Base-by-base conservation (phyloP, 345 rosid species). In the Acer saccharum region DNA sequence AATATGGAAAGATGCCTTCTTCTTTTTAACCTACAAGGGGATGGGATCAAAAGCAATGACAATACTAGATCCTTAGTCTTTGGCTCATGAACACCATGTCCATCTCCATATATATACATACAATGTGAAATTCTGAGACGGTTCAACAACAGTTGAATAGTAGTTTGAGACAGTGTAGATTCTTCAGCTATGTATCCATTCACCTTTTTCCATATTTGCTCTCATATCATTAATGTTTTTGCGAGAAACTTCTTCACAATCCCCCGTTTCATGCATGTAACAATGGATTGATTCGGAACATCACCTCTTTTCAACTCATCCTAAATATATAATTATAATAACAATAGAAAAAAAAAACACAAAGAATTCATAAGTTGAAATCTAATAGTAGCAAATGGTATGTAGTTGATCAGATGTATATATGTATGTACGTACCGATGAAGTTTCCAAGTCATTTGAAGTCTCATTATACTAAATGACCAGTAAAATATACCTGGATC, bases 291-390 rank as follows among this genome's bases (percentile, higher is more conserved):
- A 80, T 54, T 85, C 10, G 77, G 55, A 29, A 55, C 48, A 61
- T 82, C 85, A 12, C 84, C 82, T 81, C 82, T 72, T 29, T 75
- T 57, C 41, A 83, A 11, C 50, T 83, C 86, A 20, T 66, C 77
- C 85, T 83, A 1, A 41, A 23, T 48, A 61, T 10, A 29, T 29
- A 29, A 29, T 29, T 29, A 29, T 29, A 29, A 29, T 17, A 18
- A 11, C 18, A 46, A 23, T 2, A 5, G 2, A 8, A 0, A 70
- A 7, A 70, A 25, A 70, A 46, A 46, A 1, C 2, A 62, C 0
- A 41, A 55, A 4, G 5, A 16, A 16, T 14, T 14, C 61, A 55
- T 20, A 61, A 18, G 10, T 21, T 41, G 32, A 41, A 61, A 20
- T 46, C 9, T 8, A 46, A 46, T 46, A 46, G 32, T 29, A 29